phyloP scores from a whole-genome alignment of 805 yeast species.

The Monosporozyma siamensis region DNA sequence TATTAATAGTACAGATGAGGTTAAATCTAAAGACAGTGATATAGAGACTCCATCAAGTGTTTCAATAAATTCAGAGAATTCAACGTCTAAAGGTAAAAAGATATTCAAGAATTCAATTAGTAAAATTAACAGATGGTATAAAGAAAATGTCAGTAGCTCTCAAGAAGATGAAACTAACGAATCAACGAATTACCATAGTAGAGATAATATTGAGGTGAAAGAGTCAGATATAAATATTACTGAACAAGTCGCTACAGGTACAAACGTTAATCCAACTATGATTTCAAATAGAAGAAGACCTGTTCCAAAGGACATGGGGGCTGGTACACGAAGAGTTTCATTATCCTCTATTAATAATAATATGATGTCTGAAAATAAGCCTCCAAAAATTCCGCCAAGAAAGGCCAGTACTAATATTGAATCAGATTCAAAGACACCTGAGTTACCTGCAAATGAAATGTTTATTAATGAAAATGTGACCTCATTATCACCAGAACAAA shows the following conservation, averaged over 20 bases:
- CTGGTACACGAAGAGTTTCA: too few species aligned
- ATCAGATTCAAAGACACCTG: conserved; percentile 3
- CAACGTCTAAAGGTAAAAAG: conserved; percentile 25
- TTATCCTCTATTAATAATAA: too few species aligned
- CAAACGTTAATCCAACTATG: conserved; percentile 19
- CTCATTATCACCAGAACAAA: not conserved
- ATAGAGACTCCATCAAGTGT: too few species aligned
- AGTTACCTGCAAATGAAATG: conserved; percentile 21
- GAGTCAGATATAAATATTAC: not conserved
- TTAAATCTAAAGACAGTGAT: too few species aligned
- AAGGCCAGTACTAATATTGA: not conserved
- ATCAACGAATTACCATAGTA: too few species aligned
- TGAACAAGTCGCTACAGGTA: not conserved
- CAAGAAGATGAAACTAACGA: conserved; percentile 2
- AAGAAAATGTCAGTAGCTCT: conserved; percentile 17
- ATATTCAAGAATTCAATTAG: conserved; percentile 40
- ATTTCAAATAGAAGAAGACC: conserved; percentile 27
- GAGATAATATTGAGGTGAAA: not conserved
- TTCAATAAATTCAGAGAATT: conserved; percentile 13
- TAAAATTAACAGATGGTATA: conserved; percentile 64
- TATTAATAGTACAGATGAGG: not conserved
- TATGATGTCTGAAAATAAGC: too few species aligned
- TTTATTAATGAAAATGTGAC: conserved; percentile 17
- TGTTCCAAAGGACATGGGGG: conserved; percentile 12
- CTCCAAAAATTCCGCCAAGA: not conserved